Conservation (phyloP, 257 asterid genomes). For the Lycium ferocissimum region DNA sequence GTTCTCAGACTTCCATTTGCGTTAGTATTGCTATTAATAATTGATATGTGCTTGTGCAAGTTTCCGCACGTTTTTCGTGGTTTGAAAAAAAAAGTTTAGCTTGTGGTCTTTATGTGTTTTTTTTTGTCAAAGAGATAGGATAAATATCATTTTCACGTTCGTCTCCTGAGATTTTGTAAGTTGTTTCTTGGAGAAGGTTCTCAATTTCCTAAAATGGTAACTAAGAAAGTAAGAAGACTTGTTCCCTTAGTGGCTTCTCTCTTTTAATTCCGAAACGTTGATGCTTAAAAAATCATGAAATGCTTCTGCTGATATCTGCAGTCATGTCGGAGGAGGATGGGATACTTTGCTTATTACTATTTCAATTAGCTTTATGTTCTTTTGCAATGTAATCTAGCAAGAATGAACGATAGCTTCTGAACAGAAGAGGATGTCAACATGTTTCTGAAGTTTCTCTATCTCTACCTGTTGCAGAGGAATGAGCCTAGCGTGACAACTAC, state of each 20-base stretch:
- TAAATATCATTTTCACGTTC: background rate
- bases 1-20: background rate
- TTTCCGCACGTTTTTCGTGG: background rate
- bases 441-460: conserved; percentile 28
- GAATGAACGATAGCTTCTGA: background rate
- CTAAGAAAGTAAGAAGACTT: background rate
- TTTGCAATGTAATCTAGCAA: background rate
- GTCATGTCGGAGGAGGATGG: background rate
- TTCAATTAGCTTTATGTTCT: background rate
- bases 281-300: conserved; percentile 2
- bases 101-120: conserved; percentile 1
- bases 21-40: background rate
- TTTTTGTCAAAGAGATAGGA: background rate
- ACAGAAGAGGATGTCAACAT: background rate
- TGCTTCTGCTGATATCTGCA: conserved; percentile 18
- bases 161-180: conserved; percentile 18
- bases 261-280: background rate
- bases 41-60: background rate
- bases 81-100: background rate
- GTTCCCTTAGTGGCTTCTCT: conserved; percentile 20
- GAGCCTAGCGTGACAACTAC: conserved; percentile 47
- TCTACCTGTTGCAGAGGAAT: conserved; percentile 50
- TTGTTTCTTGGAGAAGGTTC: conserved; percentile 22
- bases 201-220: background rate
- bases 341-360: background rate